Evolutionary conservation across 805 yeast genomes (phyloP).

Genomic region (Saturnispora serradocipensis): DNA sequence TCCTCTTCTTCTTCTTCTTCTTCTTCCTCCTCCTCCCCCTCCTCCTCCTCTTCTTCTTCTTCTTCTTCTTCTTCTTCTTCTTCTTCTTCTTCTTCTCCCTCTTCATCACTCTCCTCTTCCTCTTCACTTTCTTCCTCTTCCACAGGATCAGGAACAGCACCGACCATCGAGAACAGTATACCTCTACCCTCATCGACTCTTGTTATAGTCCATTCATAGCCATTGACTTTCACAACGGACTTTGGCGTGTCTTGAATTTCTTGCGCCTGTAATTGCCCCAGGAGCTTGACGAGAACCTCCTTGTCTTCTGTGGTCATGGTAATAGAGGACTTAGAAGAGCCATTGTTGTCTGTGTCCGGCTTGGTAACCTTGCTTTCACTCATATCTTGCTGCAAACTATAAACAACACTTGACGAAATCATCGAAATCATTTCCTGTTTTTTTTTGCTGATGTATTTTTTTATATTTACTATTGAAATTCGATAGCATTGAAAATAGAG

Average conservation of each 20-base stretch:
- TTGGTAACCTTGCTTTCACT: neutral
- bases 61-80: neutral
- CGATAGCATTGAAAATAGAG: neutral
- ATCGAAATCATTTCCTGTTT: neutral
- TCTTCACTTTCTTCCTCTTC: neutral
- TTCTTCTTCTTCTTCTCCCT: neutral
- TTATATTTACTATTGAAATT: neutral
- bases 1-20: neutral
- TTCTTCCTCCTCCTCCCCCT: neutral
- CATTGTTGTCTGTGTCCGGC: neutral
- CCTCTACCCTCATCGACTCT: conserved; percentile 1
- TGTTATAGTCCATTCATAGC: conserved; percentile 1
- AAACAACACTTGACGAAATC: neutral
- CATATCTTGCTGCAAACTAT: neutral
- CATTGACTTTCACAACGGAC: neutral
- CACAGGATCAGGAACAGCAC: neutral
- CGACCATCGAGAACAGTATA: conserved; percentile 2
- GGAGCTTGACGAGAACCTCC: neutral
- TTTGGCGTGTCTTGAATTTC: neutral
- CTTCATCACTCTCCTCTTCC: neutral
- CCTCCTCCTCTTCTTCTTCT: neutral
- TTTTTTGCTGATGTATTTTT: neutral
- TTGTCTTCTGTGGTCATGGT: conserved; percentile 2
- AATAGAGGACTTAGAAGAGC: neutral
- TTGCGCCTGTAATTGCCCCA: conserved; percentile 1